These are phyloP conservation scores for Collybia sordida DNA, from an alignment of 768 basidiomycete species.

Conservation along the genomic window DNA sequence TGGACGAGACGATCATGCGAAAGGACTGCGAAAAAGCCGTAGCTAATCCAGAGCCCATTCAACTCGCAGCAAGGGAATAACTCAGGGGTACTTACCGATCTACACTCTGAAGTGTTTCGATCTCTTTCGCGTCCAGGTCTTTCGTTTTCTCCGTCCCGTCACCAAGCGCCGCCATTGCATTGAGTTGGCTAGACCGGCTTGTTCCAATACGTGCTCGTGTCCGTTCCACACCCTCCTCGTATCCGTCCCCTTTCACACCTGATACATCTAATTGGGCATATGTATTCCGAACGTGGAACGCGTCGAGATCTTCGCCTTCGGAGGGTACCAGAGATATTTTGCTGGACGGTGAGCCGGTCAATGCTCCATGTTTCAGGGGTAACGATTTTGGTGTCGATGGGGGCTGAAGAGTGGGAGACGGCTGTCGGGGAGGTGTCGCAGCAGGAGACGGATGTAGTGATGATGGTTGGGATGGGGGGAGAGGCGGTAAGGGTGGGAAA, in stretches of 20 bases:
- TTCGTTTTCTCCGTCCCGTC: conserved; percentile 61
- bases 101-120: conserved; percentile 69
- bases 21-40: conserved; percentile 84
- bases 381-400: conserved; percentile 23
- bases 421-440: conserved; percentile 16
- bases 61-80: no score
- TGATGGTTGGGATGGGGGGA: conserved; percentile 24
- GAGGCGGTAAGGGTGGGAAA: conserved; percentile 23
- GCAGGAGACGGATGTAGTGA: conserved; percentile 31
- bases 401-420: conserved; percentile 18
- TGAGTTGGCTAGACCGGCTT: conserved; percentile 57
- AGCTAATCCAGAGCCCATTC: conserved; percentile 46
- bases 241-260: conserved; percentile 95
- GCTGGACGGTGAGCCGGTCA: conserved; percentile 37
- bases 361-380: conserved; percentile 35
- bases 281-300: conserved; percentile 80
- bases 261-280: conserved; percentile 87
- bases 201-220: conserved; percentile 72
- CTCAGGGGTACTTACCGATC: conserved; percentile 67
- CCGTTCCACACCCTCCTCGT: conserved; percentile 90
- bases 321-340: conserved; percentile 66
- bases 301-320: conserved; percentile 79
- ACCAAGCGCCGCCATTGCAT: conserved; percentile 54
- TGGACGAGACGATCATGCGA: conserved; percentile 84
- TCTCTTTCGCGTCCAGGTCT: conserved; percentile 72